Evolutionary conservation across 2,329 filamentous ascomycete genomes (phyloP).

Genomic region (Ploettnerulaceae sp.): DNA sequence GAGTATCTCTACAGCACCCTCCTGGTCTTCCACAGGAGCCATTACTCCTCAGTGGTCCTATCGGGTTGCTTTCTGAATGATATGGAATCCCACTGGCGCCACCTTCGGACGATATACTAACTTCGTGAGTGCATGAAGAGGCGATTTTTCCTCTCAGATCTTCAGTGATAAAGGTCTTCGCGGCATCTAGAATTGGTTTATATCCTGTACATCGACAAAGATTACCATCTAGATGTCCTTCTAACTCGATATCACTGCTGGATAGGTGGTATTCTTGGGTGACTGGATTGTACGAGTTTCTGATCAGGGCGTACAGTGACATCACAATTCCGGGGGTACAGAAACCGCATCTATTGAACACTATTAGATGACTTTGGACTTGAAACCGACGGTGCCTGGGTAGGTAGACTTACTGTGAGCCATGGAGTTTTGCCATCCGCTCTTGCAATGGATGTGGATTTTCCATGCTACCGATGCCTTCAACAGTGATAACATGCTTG

Average conservation of each 20-base stretch:
- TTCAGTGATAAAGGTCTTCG: slow-evolving; percentile 69
- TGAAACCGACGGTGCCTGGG: too few species aligned
- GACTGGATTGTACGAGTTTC: slow-evolving; percentile 68
- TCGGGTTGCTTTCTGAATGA: slow-evolving; percentile 19
- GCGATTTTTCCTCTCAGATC: slow-evolving; percentile 39
- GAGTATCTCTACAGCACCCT: slow-evolving; percentile 66
- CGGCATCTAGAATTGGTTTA: slow-evolving; percentile 83
- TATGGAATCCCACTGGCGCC: slow-evolving; percentile 19
- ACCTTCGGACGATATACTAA: slow-evolving; percentile 35
- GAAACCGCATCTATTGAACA: slow-evolving; percentile 47
- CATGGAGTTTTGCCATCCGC: slow-evolving; percentile 82
- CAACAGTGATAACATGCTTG: slow-evolving; percentile 94
- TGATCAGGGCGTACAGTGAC: slow-evolving; percentile 85
- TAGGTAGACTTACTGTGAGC: slow-evolving; percentile 64
- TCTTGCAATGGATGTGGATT: slow-evolving; percentile 85
- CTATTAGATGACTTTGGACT: not conserved
- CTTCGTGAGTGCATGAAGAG: slow-evolving; percentile 62
- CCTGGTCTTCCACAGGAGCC: slow-evolving; percentile 32
- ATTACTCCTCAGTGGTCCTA: slow-evolving; percentile 7
- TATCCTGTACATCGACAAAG: slow-evolving; percentile 93
- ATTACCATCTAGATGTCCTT: slow-evolving; percentile 89
- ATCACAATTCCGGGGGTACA: slow-evolving; percentile 97
- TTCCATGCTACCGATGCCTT: slow-evolving; percentile 84
- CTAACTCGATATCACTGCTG: slow-evolving; percentile 69
- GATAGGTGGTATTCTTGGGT: slow-evolving; percentile 36